Conservation (phyloP, 2,329 filamentous ascomycete genomes). For the Trichoderma cornu-damae region DNA sequence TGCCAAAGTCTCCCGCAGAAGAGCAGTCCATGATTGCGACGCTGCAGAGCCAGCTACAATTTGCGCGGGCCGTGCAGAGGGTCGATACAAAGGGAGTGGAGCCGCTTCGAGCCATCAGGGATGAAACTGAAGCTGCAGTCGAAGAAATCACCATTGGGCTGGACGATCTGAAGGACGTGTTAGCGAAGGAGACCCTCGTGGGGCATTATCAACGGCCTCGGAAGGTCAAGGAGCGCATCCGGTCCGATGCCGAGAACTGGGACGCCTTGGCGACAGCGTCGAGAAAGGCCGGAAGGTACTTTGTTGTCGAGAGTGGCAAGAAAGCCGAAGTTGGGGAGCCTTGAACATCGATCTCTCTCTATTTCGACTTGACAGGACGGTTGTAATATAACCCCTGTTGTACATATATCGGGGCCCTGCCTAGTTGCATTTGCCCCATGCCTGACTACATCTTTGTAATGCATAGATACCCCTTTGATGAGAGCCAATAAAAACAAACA, state of each 20-base stretch:
- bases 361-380: background rate
- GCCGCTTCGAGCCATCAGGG: slow-evolving; percentile 73
- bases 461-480: slow-evolving; percentile 15
- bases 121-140: slow-evolving; percentile 65
- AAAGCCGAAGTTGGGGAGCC: slow-evolving; percentile 25
- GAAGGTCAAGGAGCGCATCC: slow-evolving; percentile 33
- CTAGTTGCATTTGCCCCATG: background rate
- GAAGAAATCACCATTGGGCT: slow-evolving; percentile 56
- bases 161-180: slow-evolving; percentile 49
- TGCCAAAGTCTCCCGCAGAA: slow-evolving; percentile 56
- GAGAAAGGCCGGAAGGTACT: slow-evolving; percentile 65
- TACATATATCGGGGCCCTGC: background rate
- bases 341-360: background rate
- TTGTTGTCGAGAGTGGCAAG: slow-evolving; percentile 65
- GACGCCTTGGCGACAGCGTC: slow-evolving; percentile 63
- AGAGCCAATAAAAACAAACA: background rate
- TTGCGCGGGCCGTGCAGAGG: slow-evolving; percentile 79
- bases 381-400: background rate
- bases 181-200: slow-evolving; percentile 56
- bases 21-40: slow-evolving; percentile 68
- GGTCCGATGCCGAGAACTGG: slow-evolving; percentile 57
- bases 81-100: slow-evolving; percentile 69
- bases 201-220: slow-evolving; percentile 50
- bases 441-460: background rate
- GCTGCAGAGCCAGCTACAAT: slow-evolving; percentile 77